These are phyloP conservation scores for Canavalia gladiata DNA, from an alignment of 306 rosid species.

Conservation along the genomic window DNA sequence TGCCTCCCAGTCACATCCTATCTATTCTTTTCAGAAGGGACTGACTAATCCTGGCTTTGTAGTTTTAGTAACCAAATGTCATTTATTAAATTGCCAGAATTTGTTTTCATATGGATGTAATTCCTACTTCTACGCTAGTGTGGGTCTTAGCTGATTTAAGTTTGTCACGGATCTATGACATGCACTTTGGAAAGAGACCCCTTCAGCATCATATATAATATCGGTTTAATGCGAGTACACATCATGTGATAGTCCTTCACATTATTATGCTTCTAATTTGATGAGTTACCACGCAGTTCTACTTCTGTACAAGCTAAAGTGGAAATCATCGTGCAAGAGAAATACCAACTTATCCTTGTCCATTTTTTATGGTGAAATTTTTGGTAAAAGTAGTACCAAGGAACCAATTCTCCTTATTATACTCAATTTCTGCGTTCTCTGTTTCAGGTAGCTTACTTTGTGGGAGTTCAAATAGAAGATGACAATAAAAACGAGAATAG, in stretches of 20 bases:
- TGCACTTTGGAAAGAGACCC: slow-evolving; percentile 41
- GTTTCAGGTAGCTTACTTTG: slow-evolving; percentile 86
- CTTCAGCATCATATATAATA: background rate
- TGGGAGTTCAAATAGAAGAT: slow-evolving; percentile 87
- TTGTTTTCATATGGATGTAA: background rate
- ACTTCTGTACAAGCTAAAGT: background rate
- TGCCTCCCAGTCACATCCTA: slow-evolving; percentile 8
- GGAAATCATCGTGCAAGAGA: slow-evolving; percentile 3
- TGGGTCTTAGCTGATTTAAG: slow-evolving; percentile 10
- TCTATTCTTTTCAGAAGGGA: slow-evolving; percentile 1
- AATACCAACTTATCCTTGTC: background rate
- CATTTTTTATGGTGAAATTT: background rate
- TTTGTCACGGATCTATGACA: slow-evolving; percentile 32
- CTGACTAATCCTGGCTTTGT: background rate
- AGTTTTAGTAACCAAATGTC: slow-evolving; percentile 29
- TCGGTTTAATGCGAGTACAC: background rate
- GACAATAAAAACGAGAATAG: slow-evolving; percentile 56
- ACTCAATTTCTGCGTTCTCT: background rate
- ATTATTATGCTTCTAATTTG: slow-evolving; percentile 29
- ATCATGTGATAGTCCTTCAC: slow-evolving; percentile 42
- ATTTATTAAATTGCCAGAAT: background rate
- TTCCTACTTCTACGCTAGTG: background rate
- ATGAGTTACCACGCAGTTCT: background rate
- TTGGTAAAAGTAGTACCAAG: background rate
- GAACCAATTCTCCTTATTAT: background rate